Evolutionary conservation across 345 rosid genomes (phyloP), one percentile per base, ranked within the genome.

Genomic region (Boechera retrofracta): DNA sequence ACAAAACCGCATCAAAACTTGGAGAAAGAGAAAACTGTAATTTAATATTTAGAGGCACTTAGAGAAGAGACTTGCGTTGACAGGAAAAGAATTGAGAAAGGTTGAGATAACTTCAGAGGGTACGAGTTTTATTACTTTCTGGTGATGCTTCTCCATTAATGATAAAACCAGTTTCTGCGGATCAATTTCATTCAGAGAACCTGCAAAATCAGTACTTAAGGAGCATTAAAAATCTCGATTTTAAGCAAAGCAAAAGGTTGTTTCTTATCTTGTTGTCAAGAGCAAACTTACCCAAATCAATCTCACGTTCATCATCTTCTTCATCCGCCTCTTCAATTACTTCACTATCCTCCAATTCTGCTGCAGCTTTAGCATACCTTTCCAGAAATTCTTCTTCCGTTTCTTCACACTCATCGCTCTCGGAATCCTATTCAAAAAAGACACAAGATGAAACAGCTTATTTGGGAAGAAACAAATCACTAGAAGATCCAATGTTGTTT

Each of bases 371-470:
- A 51, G 96, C 98, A 86, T 92, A 88, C 74, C 98, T 89, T 81
- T 90, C 91, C 44, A 92, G 79, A 79, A 90, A 89, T 74, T 92
- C 88, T 81, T 89, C 91, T 71, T 90, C 88, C 4, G 96, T 92
- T 92, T 90, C 98, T 77, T 89, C 96, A 67, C 56, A 82, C 51
- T 90, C 94, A 33, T 86, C 94, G 35, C 73, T 86, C 84, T 87
- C 94, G 1, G 96, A 93, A 69, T 93, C 96, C 98, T 93, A 80
- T 66, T 68, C 41, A 73, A 13, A 81, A 70, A 31, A 81, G 11
- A 69, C 59, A 48, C 54, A 31, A 42, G 54, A 52, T 64, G 61
- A 44, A 45, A 24, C 71, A 35, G n/a, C 59, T 54, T 70, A 44
- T 24, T 54, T 32, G 32, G 64, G n/a, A 70, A 29, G 16, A 36